Conservation (phyloP, 129 eudicot species). For the Saposhnikovia divaricata region DNA sequence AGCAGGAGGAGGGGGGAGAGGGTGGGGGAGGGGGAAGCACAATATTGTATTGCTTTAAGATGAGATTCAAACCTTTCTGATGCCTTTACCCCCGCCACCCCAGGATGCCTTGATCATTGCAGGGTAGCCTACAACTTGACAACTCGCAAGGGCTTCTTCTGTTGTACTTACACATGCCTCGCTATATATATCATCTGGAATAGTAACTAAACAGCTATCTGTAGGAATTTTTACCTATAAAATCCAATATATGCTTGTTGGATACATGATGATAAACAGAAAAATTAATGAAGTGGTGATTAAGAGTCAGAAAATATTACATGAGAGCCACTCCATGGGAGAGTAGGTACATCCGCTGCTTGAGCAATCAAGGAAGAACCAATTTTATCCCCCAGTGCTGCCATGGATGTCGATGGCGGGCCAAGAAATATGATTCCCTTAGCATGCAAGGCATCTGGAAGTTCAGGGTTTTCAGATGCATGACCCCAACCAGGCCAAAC, state of each 20-base stretch:
- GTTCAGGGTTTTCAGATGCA: conserved; percentile 97
- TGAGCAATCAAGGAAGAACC: conserved; percentile 98
- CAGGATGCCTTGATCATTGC: conserved; percentile 99
- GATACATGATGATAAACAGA: neutral
- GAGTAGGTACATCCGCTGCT: conserved; percentile 96
- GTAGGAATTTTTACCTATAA: conserved; percentile 75
- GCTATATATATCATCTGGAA: conserved; percentile 79
- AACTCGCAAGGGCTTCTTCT: conserved; percentile 90
- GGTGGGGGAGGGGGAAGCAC: neutral
- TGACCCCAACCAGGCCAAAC: conserved; percentile 99
- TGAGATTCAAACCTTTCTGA: conserved; percentile 63
- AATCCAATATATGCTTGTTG: neutral
- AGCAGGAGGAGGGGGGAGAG: neutral
- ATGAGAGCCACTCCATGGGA: conserved; percentile 99
- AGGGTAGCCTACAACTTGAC: conserved; percentile 96
- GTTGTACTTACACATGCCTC: conserved; percentile 86
- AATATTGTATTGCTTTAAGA: neutral
- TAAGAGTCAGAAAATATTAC: conserved; percentile 27
- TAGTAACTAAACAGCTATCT: conserved; percentile 61
- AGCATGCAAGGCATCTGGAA: conserved; percentile 80
- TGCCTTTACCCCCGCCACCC: conserved; percentile 99
- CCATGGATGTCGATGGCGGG: conserved; percentile 91
- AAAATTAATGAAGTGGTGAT: neutral
- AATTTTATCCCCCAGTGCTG: conserved; percentile 93
- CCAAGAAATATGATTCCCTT: conserved; percentile 93